Evolutionary conservation across 805 yeast genomes (phyloP), one percentile per base, ranked within the genome.

Genomic region (Isabelozyma heimii): DNA sequence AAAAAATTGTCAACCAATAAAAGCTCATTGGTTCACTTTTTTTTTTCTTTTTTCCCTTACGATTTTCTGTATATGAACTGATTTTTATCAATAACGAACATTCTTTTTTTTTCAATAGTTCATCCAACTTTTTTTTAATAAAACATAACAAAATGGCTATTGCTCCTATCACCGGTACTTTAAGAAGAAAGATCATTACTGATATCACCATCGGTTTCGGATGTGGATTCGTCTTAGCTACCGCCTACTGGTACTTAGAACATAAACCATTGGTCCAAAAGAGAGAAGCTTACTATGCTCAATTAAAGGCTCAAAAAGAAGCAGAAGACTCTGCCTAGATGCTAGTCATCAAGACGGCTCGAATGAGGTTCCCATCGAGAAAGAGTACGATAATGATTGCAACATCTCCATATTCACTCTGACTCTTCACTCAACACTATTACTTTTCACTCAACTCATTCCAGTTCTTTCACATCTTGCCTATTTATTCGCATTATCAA

Each of bases 201-300:
- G 97, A 91, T 63, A 82, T 91, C 67, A 55, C 83, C 59, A 71
- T 85, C 55, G 96, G 94, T 52, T 79, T 82, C 72, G 80, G 61
- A 47, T 61, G 64, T 55, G 92, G 92, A 49, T 72, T 80, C 51
- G 80, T 69, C 38, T 57, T 72, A 59, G 80, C 83, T 63, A 91
- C 85, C 52, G 75, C 79, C 55, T 80, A 78, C 73, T 91, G 92
- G 94, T 87, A 96, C 89, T 83, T 84, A 81, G 88, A 73, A 61
- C 97, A 91, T 86, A 84, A 81, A 77, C 81, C 84, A 37, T 59
- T 77, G 52, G 87, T 89, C 49, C 79, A 78, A 57, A 79, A 75
- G 63, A 88, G 97, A 81, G 97, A 91, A 70, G 84, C 81, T 50
- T 90, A 83, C 82, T 91, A 91, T 74, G 83, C 85, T 54, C 77